Evolutionary conservation across 345 rosid species (phyloP).

Genomic region (Sapria himalayana): DNA sequence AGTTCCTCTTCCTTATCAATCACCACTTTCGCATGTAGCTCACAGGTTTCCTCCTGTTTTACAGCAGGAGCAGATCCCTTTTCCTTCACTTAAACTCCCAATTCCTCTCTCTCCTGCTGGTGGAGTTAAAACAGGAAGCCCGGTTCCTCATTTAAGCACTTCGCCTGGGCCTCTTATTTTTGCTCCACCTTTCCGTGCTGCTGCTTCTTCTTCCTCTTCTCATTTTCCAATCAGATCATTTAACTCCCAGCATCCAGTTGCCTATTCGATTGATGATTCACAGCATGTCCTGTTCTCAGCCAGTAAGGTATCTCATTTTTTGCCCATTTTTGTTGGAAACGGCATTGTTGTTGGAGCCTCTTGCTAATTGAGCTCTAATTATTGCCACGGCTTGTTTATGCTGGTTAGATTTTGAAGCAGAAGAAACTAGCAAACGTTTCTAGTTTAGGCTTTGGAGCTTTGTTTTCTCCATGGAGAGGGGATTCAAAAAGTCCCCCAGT

Average conservation of each 20-base stretch:
- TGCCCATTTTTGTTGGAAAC: background rate
- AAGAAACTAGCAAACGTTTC: constrained; percentile 73
- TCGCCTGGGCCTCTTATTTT: constrained; percentile 92
- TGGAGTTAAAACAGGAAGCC: constrained; percentile 49
- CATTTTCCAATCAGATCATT: constrained; percentile 72
- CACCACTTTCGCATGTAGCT: constrained; percentile 22
- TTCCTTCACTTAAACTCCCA: constrained; percentile 32
- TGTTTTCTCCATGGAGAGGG: constrained; percentile 81
- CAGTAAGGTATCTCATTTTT: constrained; percentile 32
- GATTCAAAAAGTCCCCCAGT: constrained; percentile 58
- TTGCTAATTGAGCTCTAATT: background rate
- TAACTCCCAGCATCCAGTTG: constrained; percentile 84
- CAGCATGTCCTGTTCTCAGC: constrained; percentile 63
- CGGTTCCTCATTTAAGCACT: constrained; percentile 60
- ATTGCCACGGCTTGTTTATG: background rate
- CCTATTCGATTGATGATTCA: constrained; percentile 36
- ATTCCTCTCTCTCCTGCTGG: constrained; percentile 35
- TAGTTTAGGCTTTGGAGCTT: constrained; percentile 84
- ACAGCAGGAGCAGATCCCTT: constrained; percentile 36
- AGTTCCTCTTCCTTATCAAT: constrained; percentile 25
- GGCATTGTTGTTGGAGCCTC: background rate
- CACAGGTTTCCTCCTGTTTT: constrained; percentile 47
- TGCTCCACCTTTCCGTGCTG: constrained; percentile 69
- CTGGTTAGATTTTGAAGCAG: constrained; percentile 51
- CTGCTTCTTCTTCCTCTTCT: constrained; percentile 95